These are phyloP conservation scores for Periconia macrospinosa DNA, from an alignment of 2,329 filamentous ascomycete genomes.

Conservation along the genomic window DNA sequence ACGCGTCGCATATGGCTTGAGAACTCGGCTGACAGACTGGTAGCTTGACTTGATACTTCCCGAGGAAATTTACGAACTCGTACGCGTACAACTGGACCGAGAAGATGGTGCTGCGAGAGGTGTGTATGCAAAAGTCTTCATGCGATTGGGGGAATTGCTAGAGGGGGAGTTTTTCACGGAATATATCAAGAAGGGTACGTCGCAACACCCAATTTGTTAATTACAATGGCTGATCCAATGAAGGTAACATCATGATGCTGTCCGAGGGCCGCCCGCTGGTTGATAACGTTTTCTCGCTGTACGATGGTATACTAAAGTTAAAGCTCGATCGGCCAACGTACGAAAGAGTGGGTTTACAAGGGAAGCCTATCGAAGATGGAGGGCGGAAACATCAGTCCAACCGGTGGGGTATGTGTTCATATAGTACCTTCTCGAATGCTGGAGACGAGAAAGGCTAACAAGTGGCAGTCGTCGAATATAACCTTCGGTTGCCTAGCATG, in stretches of 20 bases:
- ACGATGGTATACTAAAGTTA: conserved; percentile 70
- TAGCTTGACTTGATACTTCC: conserved; percentile 75
- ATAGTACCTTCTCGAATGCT: not conserved
- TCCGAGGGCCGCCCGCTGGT: conserved; percentile 73
- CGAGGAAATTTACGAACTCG: conserved; percentile 58
- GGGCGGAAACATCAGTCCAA: conserved; percentile 67
- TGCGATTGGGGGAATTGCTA: conserved; percentile 73
- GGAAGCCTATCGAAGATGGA: conserved; percentile 63
- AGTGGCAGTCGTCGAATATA: conserved; percentile 69
- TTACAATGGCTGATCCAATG: conserved; percentile 2
- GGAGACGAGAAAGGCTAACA: conserved; percentile 1
- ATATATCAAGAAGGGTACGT: conserved; percentile 76
- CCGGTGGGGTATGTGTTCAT: conserved; percentile 66
- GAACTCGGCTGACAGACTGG: not conserved
- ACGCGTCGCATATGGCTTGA: not conserved
- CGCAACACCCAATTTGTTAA: not conserved
- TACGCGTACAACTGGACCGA: conserved; percentile 57
- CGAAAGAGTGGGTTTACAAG: conserved; percentile 78
- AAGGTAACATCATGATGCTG: conserved; percentile 80
- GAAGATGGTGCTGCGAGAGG: conserved; percentile 36
- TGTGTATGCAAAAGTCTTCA: conserved; percentile 68
- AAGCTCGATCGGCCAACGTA: conserved; percentile 81
- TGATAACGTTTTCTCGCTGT: conserved; percentile 73
- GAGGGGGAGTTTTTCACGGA: conserved; percentile 77
- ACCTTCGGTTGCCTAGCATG: conserved; percentile 76